Evolutionary conservation across 495 filamentous ascomycete genomes (phyloP), one percentile per base, ranked within the genome.

Genomic region (Podospora australis): DNA sequence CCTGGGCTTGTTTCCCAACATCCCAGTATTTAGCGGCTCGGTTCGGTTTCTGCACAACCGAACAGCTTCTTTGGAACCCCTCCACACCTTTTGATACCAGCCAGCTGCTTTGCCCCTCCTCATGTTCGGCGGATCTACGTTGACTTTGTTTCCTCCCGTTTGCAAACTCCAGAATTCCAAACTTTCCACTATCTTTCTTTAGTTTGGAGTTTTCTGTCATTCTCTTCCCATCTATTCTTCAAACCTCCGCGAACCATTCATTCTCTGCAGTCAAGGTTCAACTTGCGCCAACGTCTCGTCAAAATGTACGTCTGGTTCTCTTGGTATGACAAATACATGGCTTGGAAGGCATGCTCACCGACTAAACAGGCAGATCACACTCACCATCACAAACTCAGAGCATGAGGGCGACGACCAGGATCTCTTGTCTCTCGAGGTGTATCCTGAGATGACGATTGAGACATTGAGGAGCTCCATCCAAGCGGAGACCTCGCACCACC

Each of bases 381-480:
- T 63, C 24, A 95, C 89, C 46, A 83, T 98, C 56, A 86, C 78
- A 57, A 87, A 95, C 57, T 85, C 86, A 75, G 71, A 83, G 73
- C 71, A 79, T 73, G 60, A 73, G 49, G 69, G 70, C 54, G 66
- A 70, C 46, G 88, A 92, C 56, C 77, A 82, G 57, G 87, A 91
- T 59, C 79, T 95, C 54, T 74, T 95, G 54, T 83, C 83, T 45
- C 79, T 95, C 44, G 90, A 96, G 49, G 82, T 96, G 49, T 82
- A 81, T 50, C 74, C 81, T 32, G 86, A 85, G 57, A 89, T 92
- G 78, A 89, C 85, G n/a, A 63, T 96, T 46, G 82, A 81, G 56
- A 84, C 86, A 39, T 79, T 98, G 45, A 95, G 95, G 68, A 85
- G 80, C 58, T 84, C 88, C 60, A 83, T 98, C 53, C 70, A 78